These are phyloP conservation scores for Dryadomyces quercivorus DNA, from an alignment of 2,329 filamentous ascomycete genomes.

Conservation along the genomic window DNA sequence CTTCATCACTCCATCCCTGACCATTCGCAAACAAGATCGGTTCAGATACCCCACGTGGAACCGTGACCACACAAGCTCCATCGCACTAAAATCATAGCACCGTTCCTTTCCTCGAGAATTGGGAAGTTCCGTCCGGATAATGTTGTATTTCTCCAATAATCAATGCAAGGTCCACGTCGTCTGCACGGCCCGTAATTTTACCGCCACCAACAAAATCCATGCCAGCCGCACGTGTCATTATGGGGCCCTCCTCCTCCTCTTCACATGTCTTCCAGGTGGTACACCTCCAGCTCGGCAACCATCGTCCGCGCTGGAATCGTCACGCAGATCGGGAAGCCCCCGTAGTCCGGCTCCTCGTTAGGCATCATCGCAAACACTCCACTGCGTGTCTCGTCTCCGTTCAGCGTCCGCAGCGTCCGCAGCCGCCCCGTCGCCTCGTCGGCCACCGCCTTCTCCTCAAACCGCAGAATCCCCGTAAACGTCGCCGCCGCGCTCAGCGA, in stretches of 20 bases:
- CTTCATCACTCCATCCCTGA: neutral
- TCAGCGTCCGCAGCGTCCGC: conserved; percentile 13
- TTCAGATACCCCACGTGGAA: neutral
- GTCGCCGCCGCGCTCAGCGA: neutral
- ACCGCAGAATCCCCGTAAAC: neutral
- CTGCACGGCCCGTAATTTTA: neutral
- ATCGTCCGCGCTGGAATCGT: conserved; percentile 39
- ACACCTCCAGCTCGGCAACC: conserved; percentile 29
- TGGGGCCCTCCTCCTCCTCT: neutral
- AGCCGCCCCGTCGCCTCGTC: neutral
- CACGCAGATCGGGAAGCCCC: conserved; percentile 40
- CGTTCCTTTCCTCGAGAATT: neutral
- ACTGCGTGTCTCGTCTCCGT: conserved; percentile 28
- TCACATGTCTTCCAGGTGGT: conserved; percentile 9
- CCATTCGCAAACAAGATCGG: neutral
- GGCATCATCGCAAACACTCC: conserved; percentile 41
- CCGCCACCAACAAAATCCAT: neutral
- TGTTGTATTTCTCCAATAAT: neutral
- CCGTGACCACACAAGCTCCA: neutral
- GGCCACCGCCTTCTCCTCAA: neutral
- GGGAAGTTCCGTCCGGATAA: neutral
- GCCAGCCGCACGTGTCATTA: neutral
- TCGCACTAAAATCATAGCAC: neutral
- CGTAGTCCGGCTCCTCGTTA: conserved; percentile 41
- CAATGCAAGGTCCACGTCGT: neutral